Evolutionary conservation across 1,284 basidiomycete genomes (phyloP).

Genomic region (Fistulinella cinereoalba): DNA sequence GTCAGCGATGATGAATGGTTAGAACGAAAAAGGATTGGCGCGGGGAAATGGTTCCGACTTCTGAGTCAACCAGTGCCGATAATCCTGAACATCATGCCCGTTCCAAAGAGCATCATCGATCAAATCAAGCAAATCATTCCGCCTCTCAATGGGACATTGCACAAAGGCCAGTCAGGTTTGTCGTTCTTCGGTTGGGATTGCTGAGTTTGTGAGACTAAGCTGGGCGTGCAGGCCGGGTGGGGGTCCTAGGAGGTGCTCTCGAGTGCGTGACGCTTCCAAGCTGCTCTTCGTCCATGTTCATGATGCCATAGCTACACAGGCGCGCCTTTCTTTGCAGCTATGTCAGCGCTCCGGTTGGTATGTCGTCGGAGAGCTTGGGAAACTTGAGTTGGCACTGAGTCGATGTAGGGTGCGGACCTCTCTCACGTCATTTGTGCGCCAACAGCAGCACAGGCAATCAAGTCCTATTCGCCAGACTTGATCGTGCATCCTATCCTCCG

Average conservation of each 20-base stretch:
- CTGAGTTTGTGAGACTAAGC: constrained; percentile 3
- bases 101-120: constrained; percentile 56
- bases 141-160: constrained; percentile 78
- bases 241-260: constrained; percentile 88
- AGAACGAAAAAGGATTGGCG: too few species aligned
- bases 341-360: constrained; percentile 82
- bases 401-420: constrained; percentile 81
- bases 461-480: constrained; percentile 92
- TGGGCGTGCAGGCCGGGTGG: constrained; percentile 68
- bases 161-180: constrained; percentile 94
- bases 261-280: constrained; percentile 55
- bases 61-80: too few species aligned
- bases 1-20: too few species aligned
- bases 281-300: neutral
- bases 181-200: constrained; percentile 3
- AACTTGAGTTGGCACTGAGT: too few species aligned
- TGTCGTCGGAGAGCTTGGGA: too few species aligned
- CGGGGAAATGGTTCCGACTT: too few species aligned
- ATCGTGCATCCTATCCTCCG: constrained; percentile 92
- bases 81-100: constrained; percentile 54
- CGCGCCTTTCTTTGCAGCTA: constrained; percentile 91
- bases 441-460: constrained; percentile 86
- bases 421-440: constrained; percentile 98
- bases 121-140: constrained; percentile 81
- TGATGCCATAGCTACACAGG: constrained; percentile 76